These are phyloP conservation scores for Calycina marina DNA, from an alignment of 2,329 filamentous ascomycete species.

Conservation along the genomic window DNA sequence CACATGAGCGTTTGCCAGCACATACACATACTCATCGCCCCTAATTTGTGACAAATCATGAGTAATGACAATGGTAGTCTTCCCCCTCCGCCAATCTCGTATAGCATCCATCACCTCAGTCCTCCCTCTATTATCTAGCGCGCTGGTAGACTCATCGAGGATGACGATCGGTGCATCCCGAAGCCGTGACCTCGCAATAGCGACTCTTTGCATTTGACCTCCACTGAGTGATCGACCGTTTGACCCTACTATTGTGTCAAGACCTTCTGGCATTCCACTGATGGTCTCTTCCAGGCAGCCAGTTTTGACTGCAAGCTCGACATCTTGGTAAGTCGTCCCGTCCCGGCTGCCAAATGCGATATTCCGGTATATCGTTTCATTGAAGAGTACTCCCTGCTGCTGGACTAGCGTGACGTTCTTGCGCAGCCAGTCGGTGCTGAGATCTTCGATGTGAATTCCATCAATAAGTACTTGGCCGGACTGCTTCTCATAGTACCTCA, in stretches of 20 bases:
- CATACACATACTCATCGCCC: conserved; percentile 61
- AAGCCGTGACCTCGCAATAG: conserved; percentile 63
- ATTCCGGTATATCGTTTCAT: conserved; percentile 65
- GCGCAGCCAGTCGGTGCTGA: conserved; percentile 60
- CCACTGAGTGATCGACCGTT: conserved; percentile 65
- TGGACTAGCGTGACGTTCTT: conserved; percentile 69
- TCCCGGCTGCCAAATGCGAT: conserved; percentile 53
- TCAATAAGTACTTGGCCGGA: conserved; percentile 58
- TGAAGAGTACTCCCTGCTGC: conserved; percentile 69
- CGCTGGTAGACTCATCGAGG: conserved; percentile 79
- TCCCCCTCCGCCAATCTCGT: conserved; percentile 59
- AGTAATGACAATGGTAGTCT: conserved; percentile 86
- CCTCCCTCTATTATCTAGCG: conserved; percentile 61
- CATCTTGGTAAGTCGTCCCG: conserved; percentile 36
- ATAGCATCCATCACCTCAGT: conserved; percentile 59
- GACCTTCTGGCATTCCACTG: conserved; percentile 47
- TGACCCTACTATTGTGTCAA: conserved; percentile 56
- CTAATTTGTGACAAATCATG: conserved; percentile 72
- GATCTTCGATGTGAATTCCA: conserved; percentile 38
- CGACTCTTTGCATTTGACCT: conserved; percentile 71
- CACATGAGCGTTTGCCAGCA: conserved; percentile 56
- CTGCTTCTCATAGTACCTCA: conserved; percentile 58
- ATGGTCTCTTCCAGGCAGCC: conserved; percentile 58
- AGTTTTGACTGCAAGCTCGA: conserved; percentile 48
- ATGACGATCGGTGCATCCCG: conserved; percentile 69